Evolutionary conservation across 78 protist genomes (phyloP).

Genomic region (Dictyostelium firmibasis): DNA sequence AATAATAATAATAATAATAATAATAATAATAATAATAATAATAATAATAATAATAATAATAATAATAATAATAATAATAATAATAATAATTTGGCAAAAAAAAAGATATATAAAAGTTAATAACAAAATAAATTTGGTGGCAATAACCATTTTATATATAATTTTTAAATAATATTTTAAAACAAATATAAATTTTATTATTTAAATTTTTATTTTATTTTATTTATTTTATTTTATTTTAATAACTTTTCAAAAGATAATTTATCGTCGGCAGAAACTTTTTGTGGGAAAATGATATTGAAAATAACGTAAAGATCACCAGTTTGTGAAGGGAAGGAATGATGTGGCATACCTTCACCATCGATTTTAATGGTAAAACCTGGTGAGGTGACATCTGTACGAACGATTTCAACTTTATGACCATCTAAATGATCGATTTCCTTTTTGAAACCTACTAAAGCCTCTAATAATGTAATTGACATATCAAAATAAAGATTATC

Average conservation of each 20-base stretch:
- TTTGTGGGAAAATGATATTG: constrained; percentile 61
- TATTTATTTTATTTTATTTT: neutral
- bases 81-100: no score
- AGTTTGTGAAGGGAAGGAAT: constrained; percentile 50
- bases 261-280: neutral
- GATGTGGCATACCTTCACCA: constrained; percentile 84
- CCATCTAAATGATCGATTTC: constrained; percentile 59
- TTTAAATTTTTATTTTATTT: no score
- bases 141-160: no score
- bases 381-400: constrained; percentile 53
- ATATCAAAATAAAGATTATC: constrained; percentile 50
- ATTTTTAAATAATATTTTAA: no score
- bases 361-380: constrained; percentile 26
- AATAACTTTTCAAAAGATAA: neutral
- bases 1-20: no score
- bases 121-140: no score
- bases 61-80: no score
- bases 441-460: constrained; percentile 75
- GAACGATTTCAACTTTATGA: constrained; percentile 36
- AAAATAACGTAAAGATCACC: constrained; percentile 70
- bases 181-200: no score
- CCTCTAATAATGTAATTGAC: constrained; percentile 74
- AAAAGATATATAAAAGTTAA: no score
- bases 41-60: no score
- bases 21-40: no score